These are phyloP conservation scores for Cyberlindnera xishuangbannaensis DNA, from an alignment of 805 yeast species.

Conservation along the genomic window DNA sequence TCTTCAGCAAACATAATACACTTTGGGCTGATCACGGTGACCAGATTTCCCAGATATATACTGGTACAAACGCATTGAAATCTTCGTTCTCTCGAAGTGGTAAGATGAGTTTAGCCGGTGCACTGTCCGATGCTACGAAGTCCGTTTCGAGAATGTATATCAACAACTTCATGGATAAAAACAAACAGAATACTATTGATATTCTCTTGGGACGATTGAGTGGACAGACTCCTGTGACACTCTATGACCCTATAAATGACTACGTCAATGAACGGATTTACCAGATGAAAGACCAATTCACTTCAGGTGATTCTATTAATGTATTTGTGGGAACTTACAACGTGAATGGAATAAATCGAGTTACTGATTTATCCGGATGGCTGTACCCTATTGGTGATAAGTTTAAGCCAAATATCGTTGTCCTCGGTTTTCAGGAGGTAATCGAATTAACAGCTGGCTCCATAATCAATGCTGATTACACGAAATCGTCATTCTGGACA, in stretches of 20 bases:
- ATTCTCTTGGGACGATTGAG: slow-evolving; percentile 75
- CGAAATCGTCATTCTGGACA: slow-evolving; percentile 78
- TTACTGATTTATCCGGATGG: slow-evolving; percentile 58
- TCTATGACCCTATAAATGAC: slow-evolving; percentile 87
- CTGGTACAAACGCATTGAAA: slow-evolving; percentile 96
- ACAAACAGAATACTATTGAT: slow-evolving; percentile 79
- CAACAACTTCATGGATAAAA: slow-evolving; percentile 90
- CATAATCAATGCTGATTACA: slow-evolving; percentile 78
- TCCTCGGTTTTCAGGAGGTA: slow-evolving; percentile 92
- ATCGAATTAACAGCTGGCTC: slow-evolving; percentile 92
- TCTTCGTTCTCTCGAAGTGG: slow-evolving; percentile 93
- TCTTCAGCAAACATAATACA: slow-evolving; percentile 70
- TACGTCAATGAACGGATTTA: slow-evolving; percentile 58
- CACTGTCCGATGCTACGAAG: slow-evolving; percentile 94
- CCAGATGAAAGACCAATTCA: slow-evolving; percentile 38
- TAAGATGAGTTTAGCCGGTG: slow-evolving; percentile 95
- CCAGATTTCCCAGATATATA: slow-evolving; percentile 89
- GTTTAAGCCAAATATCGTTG: slow-evolving; percentile 55
- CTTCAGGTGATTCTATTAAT: slow-evolving; percentile 52
- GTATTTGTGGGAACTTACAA: slow-evolving; percentile 85
- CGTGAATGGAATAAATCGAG: slow-evolving; percentile 62
- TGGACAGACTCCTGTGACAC: slow-evolving; percentile 44
- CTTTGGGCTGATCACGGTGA: slow-evolving; percentile 99
- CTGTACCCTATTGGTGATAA: slow-evolving; percentile 65
- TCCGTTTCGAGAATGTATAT: slow-evolving; percentile 93